Percentiles rank a stretch among this genome's conserved stretches.
Conservation (phyloP, 2,329 filamentous ascomycete species). For the Phialophora macrospora region DNA sequence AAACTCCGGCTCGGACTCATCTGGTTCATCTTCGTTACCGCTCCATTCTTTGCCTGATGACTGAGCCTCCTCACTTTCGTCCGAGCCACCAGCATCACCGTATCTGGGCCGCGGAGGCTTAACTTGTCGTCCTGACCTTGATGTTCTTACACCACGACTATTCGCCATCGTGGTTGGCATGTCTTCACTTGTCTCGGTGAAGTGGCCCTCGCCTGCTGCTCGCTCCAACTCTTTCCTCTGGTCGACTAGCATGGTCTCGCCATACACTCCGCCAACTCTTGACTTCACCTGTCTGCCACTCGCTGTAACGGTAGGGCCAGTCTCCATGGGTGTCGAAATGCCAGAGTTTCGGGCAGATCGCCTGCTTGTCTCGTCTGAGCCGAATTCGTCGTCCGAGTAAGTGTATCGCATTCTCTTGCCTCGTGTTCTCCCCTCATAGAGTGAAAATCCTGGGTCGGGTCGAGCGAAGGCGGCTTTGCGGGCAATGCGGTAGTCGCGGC, state of each 20-base stretch:
- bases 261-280: constrained; percentile 60
- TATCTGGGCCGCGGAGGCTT: constrained; percentile 37
- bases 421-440: constrained; percentile 94
- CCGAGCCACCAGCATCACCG: constrained; percentile 50
- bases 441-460: constrained; percentile 84
- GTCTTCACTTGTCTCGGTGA: constrained; percentile 52
- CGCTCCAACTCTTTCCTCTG: constrained; percentile 48
- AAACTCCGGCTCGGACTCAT: constrained; percentile 71
- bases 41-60: constrained; percentile 62
- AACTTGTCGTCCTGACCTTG: constrained; percentile 31
- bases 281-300: constrained; percentile 80
- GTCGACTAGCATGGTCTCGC: constrained; percentile 61
- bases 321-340: constrained; percentile 72
- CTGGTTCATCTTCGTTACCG: constrained; percentile 42
- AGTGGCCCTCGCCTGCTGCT: constrained; percentile 51
- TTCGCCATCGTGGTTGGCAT: constrained; percentile 48
- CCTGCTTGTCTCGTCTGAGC: constrained; percentile 65
- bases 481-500: constrained; percentile 85
- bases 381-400: constrained; percentile 78
- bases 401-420: constrained; percentile 97
- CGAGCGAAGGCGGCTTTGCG: constrained; percentile 86
- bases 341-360: constrained; percentile 71
- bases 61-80: constrained; percentile 62
- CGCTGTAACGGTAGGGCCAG: constrained; percentile 71
- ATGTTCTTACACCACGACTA: constrained; percentile 46